Base-by-base conservation (phyloP, 2,329 filamentous ascomycete genomes). In the Colletotrichum destructivum region DNA sequence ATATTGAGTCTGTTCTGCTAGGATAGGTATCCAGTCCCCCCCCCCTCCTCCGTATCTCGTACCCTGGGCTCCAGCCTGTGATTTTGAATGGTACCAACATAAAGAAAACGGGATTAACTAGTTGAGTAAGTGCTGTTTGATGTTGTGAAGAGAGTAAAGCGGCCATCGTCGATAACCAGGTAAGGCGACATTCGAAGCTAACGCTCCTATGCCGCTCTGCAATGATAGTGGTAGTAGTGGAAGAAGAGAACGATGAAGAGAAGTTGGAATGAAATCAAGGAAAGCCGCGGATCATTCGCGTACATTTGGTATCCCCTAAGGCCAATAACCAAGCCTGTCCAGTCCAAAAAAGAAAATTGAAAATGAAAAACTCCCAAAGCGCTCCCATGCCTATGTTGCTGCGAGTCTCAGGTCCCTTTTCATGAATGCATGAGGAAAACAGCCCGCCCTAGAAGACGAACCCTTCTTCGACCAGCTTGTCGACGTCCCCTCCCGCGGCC, bases 401-500 rank as follows among this genome's bases (percentile, higher is more conserved):
- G 26, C 55, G 31, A 46, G 35, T 38, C 55, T 55, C 54, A 23
- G 23, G n/a, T 13, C 35, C n/a, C 21, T 21, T 23, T 12, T 31
- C 4, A 13, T n/a, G n/a, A 46, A 38, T 46, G 3, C 31, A 52
- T 38, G 31, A 42, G 38, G 11, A 26, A 57, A 63, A 47, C 46
- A 35, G 23, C 26, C 42, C 55, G 46, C 13, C 44, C 78, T 72
- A 86, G 76, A 85, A 82, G 66, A 84, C 78, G 69, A 88, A 84
- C 2, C 86, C 86, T 73, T 88, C 85, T 79, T 87, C 82, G 75
- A 86, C 81, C 56, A 90, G 75, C 79, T 85, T 85, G 63, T 85
- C 82, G 5, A 90, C 84, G 75, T 95, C 91, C 2, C 92, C 93
- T 1, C 93, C 93, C 0, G 91, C 92, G 13, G 91, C 92, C 66